A percentile compares a stretch with the other conserved stretches of the same genome.
Evolutionary conservation across 345 rosid genomes (phyloP).

Genomic region (Populus simonii): DNA sequence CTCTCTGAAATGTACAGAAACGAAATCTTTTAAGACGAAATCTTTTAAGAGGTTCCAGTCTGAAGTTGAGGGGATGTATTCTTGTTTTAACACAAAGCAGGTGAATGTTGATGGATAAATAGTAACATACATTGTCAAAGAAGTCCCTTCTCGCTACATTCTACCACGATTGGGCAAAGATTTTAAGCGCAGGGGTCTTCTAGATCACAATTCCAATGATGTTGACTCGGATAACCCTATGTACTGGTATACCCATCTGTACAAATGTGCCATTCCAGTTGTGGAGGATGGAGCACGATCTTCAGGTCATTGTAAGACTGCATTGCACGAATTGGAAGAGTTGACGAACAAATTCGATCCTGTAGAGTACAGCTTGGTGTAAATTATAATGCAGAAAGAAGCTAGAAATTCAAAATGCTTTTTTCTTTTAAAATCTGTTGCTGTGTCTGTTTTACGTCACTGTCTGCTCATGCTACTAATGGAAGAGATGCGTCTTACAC

Average conservation of each 20-base stretch:
- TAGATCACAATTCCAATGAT: constrained; percentile 20
- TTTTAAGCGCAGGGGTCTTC: constrained; percentile 28
- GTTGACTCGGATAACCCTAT: constrained; percentile 32
- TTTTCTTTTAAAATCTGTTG: background rate
- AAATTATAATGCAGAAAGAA: constrained; percentile 4
- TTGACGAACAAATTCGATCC: constrained; percentile 36
- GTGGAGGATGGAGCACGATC: constrained; percentile 40
- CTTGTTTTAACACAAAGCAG: constrained; percentile 55
- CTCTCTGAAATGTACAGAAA: constrained; percentile 45
- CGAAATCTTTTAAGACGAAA: constrained; percentile 36
- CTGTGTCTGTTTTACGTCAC: background rate
- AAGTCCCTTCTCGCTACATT: constrained; percentile 46
- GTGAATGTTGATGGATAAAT: constrained; percentile 38
- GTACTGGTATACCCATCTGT: constrained; percentile 32
- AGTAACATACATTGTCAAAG: constrained; percentile 44
- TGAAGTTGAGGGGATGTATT: constrained; percentile 53
- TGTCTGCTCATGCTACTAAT: background rate
- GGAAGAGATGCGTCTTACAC: background rate
- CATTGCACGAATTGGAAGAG: constrained; percentile 41
- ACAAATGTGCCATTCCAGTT: constrained; percentile 30
- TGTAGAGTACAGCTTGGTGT: constrained; percentile 32
- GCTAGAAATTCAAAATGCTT: background rate
- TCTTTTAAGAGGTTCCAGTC: constrained; percentile 43
- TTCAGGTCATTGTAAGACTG: constrained; percentile 35
- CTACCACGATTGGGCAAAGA: constrained; percentile 41